Conservation (phyloP, 2,329 filamentous ascomycete species). For the Aspergillus transmontanensis region DNA sequence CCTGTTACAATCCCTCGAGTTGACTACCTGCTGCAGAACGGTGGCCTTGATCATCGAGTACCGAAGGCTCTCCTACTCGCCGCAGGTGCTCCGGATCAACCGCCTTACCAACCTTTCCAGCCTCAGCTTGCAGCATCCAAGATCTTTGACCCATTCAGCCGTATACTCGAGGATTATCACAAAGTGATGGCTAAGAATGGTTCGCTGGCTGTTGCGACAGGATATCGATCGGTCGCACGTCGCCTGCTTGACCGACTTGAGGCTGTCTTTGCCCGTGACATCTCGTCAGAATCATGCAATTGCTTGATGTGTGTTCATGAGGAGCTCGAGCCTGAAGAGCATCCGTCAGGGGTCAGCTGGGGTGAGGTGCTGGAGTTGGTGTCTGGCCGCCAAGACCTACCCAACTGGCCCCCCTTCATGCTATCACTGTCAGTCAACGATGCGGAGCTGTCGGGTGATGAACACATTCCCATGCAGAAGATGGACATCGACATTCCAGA, state of each 20-base stretch:
- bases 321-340: slow-evolving; percentile 59
- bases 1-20: slow-evolving; percentile 75
- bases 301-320: slow-evolving; percentile 81
- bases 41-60: slow-evolving; percentile 72
- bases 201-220: slow-evolving; percentile 91
- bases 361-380: slow-evolving; percentile 93
- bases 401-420: slow-evolving; percentile 85
- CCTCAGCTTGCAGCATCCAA: slow-evolving; percentile 69
- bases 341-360: slow-evolving; percentile 74
- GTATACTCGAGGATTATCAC: slow-evolving; percentile 82
- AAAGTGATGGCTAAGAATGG: slow-evolving; percentile 80
- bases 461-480: slow-evolving; percentile 67
- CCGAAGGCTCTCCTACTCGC: slow-evolving; percentile 69
- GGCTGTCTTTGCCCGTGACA: slow-evolving; percentile 89
- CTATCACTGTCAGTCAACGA: slow-evolving; percentile 61
- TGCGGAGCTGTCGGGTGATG: slow-evolving; percentile 57
- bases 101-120: slow-evolving; percentile 61
- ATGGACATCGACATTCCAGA: slow-evolving; percentile 93
- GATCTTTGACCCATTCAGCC: slow-evolving; percentile 81
- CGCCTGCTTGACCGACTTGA: slow-evolving; percentile 86
- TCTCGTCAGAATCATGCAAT: slow-evolving; percentile 80
- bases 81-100: slow-evolving; percentile 55
- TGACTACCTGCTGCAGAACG: slow-evolving; percentile 89
- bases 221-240: slow-evolving; percentile 91
- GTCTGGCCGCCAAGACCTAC: slow-evolving; percentile 82